Base-by-base conservation (phyloP, 768 basidiomycete species). In the Amanita exitialis region DNA sequence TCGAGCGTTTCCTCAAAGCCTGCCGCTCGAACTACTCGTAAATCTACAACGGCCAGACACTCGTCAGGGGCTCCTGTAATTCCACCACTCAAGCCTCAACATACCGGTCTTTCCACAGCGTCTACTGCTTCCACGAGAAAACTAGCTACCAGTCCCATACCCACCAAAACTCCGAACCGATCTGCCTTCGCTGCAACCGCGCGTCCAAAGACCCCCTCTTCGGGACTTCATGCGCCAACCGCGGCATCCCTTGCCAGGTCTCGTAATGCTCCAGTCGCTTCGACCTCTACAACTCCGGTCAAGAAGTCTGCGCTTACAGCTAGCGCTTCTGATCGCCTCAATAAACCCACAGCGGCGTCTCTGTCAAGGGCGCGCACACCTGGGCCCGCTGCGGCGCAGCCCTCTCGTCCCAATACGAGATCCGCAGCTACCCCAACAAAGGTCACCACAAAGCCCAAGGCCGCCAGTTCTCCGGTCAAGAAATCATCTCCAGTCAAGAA, bases 301-400 rank as follows among this genome's bases (percentile, higher is more conserved):
- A 80, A 76, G 68, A 83, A 82, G 63, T 59, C 66, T n/a, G 72
- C 76, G 0, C 57, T 79, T 41, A 76, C 75, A 51, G 72, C 71
- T 53, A 76, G 68, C 44, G 72, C 73, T 0, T 71, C 82, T 9
- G 83, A 86, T 52, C 75, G 88, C 46, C 69, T 90, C 38, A 86
- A 79, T 64, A 87, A 87, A 64, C 88, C 87, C n/a, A 90, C 88
- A 1, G 86, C 86, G 8, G 83, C 87, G 23, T 86, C 85, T 1
- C 61, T 85, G 52, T 80, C 79, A 20, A 83, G 79, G 61, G 77
- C 77, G 18, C 75, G 81, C 15, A 61, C 60, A 3, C 62, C 68
- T 7, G 55, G 69, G n/a, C 54, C 72, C 9, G 53, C 63, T 8
- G 61, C 68, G 42, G 57, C 68, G 18, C 54, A 63, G 25, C 60